These are phyloP conservation scores for Trypethelium eluteriae DNA, from an alignment of 495 filamentous ascomycete species.

Conservation along the genomic window DNA sequence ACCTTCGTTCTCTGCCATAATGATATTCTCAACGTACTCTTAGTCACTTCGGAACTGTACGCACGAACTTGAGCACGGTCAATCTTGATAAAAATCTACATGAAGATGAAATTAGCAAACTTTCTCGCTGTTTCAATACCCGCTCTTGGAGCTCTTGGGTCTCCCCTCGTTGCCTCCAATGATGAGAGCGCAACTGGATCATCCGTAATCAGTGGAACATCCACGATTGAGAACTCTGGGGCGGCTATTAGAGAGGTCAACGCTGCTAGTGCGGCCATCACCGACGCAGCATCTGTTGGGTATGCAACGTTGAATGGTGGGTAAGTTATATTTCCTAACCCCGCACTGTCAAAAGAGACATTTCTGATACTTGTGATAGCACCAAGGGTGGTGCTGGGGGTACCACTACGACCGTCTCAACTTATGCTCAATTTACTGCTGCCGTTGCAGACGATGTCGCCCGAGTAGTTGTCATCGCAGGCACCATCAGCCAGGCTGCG, in stretches of 20 bases:
- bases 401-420: slow-evolving; percentile 51
- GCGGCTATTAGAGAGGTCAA: not conserved
- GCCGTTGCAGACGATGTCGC: slow-evolving; percentile 22
- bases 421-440: slow-evolving; percentile 38
- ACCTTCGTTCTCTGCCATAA: not conserved
- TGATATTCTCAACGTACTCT: not conserved
- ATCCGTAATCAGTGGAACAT: too few species aligned
- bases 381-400: slow-evolving; percentile 56
- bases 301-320: slow-evolving; percentile 44
- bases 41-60: not conserved
- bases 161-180: not conserved
- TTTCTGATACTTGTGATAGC: not conserved
- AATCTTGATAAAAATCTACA: not conserved
- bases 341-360: not conserved
- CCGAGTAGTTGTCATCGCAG: slow-evolving; percentile 20
- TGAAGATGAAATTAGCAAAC: not conserved
- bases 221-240: not conserved
- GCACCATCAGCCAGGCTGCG: slow-evolving; percentile 17
- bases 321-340: not conserved
- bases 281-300: slow-evolving; percentile 33
- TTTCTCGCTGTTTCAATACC: not conserved
- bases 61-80: not conserved
- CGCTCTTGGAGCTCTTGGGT: not conserved
- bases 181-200: too few species aligned
- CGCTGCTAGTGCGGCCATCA: not conserved